Percentiles rank a stretch among this genome's conserved stretches.
Conservation (phyloP, 306 rosid species). For the Mimosa pudica region DNA sequence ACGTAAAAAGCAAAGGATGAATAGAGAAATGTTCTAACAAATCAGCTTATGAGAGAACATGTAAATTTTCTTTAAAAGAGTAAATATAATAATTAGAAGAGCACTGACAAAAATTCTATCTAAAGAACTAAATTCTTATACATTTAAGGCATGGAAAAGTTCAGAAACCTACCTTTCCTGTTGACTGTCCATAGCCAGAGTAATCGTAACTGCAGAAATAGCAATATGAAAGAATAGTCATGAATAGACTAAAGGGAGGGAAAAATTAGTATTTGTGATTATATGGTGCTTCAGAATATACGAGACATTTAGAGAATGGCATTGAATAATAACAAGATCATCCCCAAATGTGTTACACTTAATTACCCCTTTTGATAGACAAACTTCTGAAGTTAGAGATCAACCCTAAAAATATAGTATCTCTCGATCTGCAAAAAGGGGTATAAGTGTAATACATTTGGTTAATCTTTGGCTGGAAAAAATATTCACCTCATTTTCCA, state of each 20-base stretch:
- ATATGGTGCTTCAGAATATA: conserved; percentile 15
- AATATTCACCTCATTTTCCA: neutral
- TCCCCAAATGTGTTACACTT: neutral
- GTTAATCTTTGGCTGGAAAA: too few species aligned
- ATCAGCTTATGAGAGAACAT: neutral
- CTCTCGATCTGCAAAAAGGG: too few species aligned
- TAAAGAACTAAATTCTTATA: conserved; percentile 2
- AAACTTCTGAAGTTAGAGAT: too few species aligned
- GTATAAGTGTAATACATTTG: too few species aligned
- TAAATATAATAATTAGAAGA: conserved; percentile 5
- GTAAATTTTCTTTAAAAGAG: neutral
- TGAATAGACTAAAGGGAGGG: conserved; percentile 22
- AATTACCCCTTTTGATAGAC: too few species aligned
- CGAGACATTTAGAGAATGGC: neutral
- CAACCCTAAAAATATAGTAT: too few species aligned
- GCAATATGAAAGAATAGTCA: conserved; percentile 24
- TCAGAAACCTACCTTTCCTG: conserved; percentile 79
- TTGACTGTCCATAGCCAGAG: conserved; percentile 96
- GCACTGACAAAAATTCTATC: neutral
- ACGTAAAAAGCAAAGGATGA: neutral
- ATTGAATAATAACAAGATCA: conserved; percentile 15
- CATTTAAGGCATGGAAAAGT: conserved; percentile 5
- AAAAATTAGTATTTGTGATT: neutral
- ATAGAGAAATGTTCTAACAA: conserved; percentile 2
- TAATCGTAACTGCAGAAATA: conserved; percentile 76